Evolutionary conservation across 2,329 filamentous ascomycete species (phyloP), one percentile per base, ranked within the genome.

Genomic region (Colletotrichum sp.): DNA sequence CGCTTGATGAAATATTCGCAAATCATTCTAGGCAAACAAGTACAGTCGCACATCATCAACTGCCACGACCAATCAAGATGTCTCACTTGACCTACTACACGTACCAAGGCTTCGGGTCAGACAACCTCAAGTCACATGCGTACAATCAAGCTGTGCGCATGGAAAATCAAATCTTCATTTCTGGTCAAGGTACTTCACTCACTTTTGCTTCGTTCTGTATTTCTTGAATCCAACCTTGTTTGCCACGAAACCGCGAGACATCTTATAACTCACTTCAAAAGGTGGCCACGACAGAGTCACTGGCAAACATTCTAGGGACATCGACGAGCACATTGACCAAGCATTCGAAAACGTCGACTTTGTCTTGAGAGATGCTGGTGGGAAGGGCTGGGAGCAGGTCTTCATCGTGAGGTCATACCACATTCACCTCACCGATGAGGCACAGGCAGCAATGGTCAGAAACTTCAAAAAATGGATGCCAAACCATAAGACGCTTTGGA

Each of bases 311-410:
- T 59, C 55, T 10, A 24, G 55, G 13, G 24, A 59, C 6, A 59
- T 59, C 24, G 55, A 59, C 55, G 55, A 59, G 26, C 55, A 59
- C 26, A 59, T 59, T 28, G 21, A 59, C 9, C 21, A 59, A 59
- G 55, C 55, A 28, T 59, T 59, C 18, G 55, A 59, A 18, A 59
- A 59, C 21, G 21, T 59, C 13, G 36, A 79, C 62, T 13, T 74
- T 71, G n/a, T 30, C 39, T 49, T 49, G 39, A 49, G 39, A 3
- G 39, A 49, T 49, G 39, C 39, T 49, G 39, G 18, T 6, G 26
- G 13, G 12, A 36, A 24, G 32, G 71, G 55, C 21, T 59, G 24
- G 55, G 8, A 59, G 26, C 55, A 28, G 0, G 24, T 59, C 15
- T 59, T 59, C 55, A 30, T 18, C 9, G 55, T 26, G 28, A 59